Base-by-base conservation (phyloP, 129 eudicot species). In the Rutidosis leptorrhynchoides region DNA sequence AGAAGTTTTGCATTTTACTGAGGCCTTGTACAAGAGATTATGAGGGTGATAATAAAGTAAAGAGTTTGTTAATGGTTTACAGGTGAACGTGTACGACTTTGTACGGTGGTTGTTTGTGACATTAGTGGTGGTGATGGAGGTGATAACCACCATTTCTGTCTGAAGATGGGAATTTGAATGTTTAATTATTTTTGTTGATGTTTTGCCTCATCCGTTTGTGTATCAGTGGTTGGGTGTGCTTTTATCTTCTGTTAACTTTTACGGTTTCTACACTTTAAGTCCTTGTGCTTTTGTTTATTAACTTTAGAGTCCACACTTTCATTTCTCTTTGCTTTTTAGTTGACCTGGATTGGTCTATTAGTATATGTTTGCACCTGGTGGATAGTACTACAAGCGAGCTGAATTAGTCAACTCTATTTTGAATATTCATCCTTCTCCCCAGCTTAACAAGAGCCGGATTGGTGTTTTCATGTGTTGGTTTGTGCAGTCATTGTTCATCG, bases 91-190 rank as follows among this genome's bases (percentile, higher is more conserved):
- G 91, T 68, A 70, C 68, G 40, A 42, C 17, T 67, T 70, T n/a
- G 54, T 60, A 33, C 68, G 54, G 81, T 48, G 77, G 70, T 40
- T 35, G 63, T 61, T 71, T 65, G 74, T 76, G 84, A 67, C 72
- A 26, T 48, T 73, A 27, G 70, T 69, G 62, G 64, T 68, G 84
- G 61, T 29, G 79, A 64, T 75, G 66, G 74, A 83, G 70, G 82
- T 83, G 35, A 82, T 83, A 45, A 80, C 97, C 86, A 79, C 97
- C 95, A 86, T 83, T 42, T 46, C 49, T 80, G 55, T 49, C 55
- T 49, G 55, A 15, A n/a, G 82, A 16, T 42, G 45, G 79, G 27
- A 43, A 59, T 59, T 76, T 76, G 46, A 53, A 24, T 58, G 12
- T 68, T 58, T 42, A 12, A 5, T 53, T 49, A 20, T 49, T 49